Evolutionary conservation across 1,284 basidiomycete species (phyloP), one percentile per base, ranked within the genome.

Genomic region (Cystobasidium sp.): DNA sequence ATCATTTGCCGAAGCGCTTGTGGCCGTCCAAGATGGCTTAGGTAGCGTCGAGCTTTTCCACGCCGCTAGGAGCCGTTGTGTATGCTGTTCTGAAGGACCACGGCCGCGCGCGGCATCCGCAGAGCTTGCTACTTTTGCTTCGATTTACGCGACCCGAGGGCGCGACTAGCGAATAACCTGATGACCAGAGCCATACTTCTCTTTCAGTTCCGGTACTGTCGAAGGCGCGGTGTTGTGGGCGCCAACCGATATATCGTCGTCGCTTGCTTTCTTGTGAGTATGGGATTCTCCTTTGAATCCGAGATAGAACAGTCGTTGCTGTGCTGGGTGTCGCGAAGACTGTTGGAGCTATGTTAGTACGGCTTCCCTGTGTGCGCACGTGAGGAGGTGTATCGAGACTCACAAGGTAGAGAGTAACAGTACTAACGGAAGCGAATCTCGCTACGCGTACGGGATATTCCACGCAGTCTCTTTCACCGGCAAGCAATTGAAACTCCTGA

Each of bases 271-370:
- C 51, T 75, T 75, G 46, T 67, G 56, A 16, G 69, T 41, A 37
- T 69, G 52, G 3, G 68, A 62, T 44, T 66, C 68, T 24, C 75
- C 75, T 41, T 73, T 75, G 64, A 75, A 75, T 31, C 75, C 75
- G 16, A 75, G 64, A 51, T 75, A 75, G 55, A 67, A 75, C 0
- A 72, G 62, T 12, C 75, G n/a, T 55, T 73, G 70, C 22, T 61
- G 49, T 9, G 70, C 53, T 10, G 70, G 63, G 6, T 52, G 70
- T 1, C 20, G 49, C 1, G 70, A 73, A 4, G 70, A 73, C 70
- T 73, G 59, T n/a, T 46, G 22, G 12, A 8, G 46, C 31, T 31
- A 31, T 31, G 41, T 22, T 12, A 58, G n/a, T 31, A 47, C 3
- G 24, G 16, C 3, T 20, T 58, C 39, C 14, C 37, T 55, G 20